phyloP scores from a whole-genome alignment of 2,329 filamentous ascomycete species.

The Diaporthe eres region DNA sequence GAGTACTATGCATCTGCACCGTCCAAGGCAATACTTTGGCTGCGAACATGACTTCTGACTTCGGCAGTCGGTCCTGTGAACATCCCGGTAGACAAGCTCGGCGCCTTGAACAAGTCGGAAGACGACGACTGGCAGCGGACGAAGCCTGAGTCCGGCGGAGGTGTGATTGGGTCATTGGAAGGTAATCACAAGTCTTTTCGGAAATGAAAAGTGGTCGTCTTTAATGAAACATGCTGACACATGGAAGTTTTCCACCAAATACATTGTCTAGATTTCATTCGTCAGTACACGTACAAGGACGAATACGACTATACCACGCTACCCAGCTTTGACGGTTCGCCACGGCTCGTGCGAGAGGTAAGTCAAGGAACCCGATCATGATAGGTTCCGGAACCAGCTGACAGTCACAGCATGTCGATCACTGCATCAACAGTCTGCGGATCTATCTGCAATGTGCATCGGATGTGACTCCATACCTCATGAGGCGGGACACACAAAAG shows the following conservation, averaged over 20 bases:
- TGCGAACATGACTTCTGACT: not conserved
- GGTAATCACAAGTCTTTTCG: not conserved
- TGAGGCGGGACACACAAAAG: not conserved
- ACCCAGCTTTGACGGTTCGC: not conserved
- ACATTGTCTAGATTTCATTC: not conserved
- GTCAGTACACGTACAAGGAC: not conserved
- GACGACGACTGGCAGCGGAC: not conserved
- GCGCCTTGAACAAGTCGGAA: constrained; percentile 1
- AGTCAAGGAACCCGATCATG: not conserved
- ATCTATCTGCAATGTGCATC: not conserved
- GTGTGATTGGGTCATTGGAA: not conserved
- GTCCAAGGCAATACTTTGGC: not conserved
- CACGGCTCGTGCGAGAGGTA: not conserved
- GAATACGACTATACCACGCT: not conserved
- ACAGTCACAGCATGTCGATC: not conserved
- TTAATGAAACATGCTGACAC: not conserved
- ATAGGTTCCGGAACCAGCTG: not conserved
- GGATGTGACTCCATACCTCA: not conserved
- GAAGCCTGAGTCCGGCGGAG: not conserved
- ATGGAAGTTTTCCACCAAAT: not conserved
- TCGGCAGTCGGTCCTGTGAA: not conserved
- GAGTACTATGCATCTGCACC: not conserved
- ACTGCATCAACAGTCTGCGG: not conserved
- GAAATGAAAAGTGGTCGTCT: not conserved
- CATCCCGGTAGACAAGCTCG: not conserved